A percentile compares a stretch with the other conserved stretches of the same genome.
Evolutionary conservation across 805 yeast species (phyloP).

Genomic region (Yarrowia sp.): DNA sequence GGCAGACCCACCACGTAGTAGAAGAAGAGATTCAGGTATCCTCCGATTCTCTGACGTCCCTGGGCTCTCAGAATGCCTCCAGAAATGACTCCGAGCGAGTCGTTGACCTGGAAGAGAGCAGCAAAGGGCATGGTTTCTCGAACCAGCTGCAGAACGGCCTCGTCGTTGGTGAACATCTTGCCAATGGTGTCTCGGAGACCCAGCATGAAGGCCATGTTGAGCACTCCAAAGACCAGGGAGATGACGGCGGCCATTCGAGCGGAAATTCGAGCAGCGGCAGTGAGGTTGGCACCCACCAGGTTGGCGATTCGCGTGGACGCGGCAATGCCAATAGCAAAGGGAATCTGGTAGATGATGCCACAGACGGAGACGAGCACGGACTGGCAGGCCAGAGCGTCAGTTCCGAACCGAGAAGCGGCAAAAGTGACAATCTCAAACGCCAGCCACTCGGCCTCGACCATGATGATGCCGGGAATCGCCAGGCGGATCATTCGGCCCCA

Average conservation of each 20-base stretch:
- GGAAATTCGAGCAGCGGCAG: constrained; percentile 48
- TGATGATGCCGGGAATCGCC: constrained; percentile 73
- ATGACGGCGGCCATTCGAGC: constrained; percentile 54
- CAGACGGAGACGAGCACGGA: constrained; percentile 71
- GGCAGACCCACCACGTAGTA: constrained; percentile 69
- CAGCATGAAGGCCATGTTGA: constrained; percentile 52
- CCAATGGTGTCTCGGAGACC: constrained; percentile 61
- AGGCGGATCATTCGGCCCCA: constrained; percentile 65
- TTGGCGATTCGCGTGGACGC: constrained; percentile 74
- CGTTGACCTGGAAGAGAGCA: constrained; percentile 69
- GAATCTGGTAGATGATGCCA: constrained; percentile 69
- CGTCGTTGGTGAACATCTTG: constrained; percentile 65
- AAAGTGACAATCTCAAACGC: constrained; percentile 76
- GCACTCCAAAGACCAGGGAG: constrained; percentile 48
- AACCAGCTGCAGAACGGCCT: constrained; percentile 61
- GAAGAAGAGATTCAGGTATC: constrained; percentile 68
- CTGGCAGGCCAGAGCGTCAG: constrained; percentile 72
- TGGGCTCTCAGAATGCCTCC: constrained; percentile 78
- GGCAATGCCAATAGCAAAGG: constrained; percentile 74
- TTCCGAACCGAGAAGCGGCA: constrained; percentile 71
- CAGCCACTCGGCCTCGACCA: constrained; percentile 74
- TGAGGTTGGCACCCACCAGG: constrained; percentile 61
- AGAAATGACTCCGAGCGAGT: constrained; percentile 73
- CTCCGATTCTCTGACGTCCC: constrained; percentile 78
- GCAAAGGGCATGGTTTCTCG: constrained; percentile 66